Conservation (phyloP, 176 grass and related monocot genomes). For the Elymus sibiricus region DNA sequence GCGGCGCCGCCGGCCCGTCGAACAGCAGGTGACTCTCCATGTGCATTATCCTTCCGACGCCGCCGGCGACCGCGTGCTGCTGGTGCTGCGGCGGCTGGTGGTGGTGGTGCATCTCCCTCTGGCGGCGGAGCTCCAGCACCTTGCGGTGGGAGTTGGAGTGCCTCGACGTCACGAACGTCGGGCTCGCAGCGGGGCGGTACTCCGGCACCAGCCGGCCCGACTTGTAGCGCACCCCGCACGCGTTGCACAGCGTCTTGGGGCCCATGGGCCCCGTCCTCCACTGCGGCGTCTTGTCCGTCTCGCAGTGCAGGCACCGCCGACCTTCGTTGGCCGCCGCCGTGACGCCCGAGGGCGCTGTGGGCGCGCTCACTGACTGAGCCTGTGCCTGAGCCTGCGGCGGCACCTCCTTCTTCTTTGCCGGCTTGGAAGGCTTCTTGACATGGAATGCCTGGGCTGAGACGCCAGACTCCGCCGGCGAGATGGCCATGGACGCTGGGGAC, state of each 20-base stretch:
- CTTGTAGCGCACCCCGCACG: conserved; percentile 91
- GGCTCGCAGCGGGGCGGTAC: conserved; percentile 91
- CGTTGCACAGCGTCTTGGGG: conserved; percentile 98
- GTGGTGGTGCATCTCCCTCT: conserved; percentile 54
- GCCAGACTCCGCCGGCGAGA: conserved; percentile 49
- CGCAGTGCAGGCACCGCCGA: conserved; percentile 83
- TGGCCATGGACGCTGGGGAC: conserved; percentile 42
- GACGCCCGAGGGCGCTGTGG: not conserved
- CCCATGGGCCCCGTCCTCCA: conserved; percentile 96
- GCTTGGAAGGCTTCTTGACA: conserved; percentile 40
- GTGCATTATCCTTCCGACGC: conserved; percentile 20
- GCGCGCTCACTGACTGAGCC: not conserved
- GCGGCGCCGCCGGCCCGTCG: conserved; percentile 17
- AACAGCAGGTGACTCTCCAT: conserved; percentile 32
- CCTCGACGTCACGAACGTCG: conserved; percentile 68
- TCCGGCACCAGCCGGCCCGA: conserved; percentile 90
- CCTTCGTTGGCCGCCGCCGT: conserved; percentile 28
- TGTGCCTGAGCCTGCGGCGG: not conserved
- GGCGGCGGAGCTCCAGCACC: conserved; percentile 85
- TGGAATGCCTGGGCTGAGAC: conserved; percentile 20
- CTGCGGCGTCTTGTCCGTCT: conserved; percentile 95
- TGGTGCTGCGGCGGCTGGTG: conserved; percentile 2
- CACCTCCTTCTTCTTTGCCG: conserved; percentile 60
- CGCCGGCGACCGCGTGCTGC: not conserved
- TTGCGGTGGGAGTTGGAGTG: conserved; percentile 99